These are phyloP conservation scores for Annulohypoxylon bovei DNA, from an alignment of 495 filamentous ascomycete genomes.

Conservation along the genomic window DNA sequence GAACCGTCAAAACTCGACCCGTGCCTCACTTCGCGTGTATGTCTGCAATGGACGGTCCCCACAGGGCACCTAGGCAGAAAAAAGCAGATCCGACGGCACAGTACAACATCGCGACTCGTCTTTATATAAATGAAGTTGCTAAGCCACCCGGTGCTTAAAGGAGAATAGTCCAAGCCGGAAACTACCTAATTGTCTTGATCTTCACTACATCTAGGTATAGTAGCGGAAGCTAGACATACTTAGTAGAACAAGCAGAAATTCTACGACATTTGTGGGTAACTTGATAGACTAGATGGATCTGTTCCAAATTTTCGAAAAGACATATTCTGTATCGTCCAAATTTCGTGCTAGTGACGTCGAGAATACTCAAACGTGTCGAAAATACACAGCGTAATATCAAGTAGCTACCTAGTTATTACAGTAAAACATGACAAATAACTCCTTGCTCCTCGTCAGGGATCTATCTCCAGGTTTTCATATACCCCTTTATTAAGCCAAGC, in stretches of 20 bases:
- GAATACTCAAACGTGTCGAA: not conserved
- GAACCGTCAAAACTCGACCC: not conserved
- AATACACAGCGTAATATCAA: not conserved
- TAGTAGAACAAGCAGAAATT: not conserved
- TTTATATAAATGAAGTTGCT: conserved; percentile 19
- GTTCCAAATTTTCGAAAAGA: not conserved
- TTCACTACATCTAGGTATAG: not conserved
- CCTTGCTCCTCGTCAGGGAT: conserved; percentile 12
- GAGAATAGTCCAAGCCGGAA: not conserved
- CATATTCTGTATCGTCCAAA: not conserved
- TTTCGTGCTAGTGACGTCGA: not conserved
- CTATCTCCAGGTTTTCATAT: conserved; percentile 7
- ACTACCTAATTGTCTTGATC: conserved; percentile 2
- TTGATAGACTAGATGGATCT: no score
- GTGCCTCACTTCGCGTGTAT: not conserved
- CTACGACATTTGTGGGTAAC: not conserved
- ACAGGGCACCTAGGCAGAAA: not conserved
- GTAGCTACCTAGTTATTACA: conserved; percentile 5
- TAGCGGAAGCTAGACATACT: not conserved
- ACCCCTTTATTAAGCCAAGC: conserved; percentile 14
- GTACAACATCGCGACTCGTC: not conserved
- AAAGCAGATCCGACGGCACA: conserved; percentile 21
- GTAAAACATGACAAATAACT: conserved; percentile 19
- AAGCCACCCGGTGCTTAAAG: conserved; percentile 16
- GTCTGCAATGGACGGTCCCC: conserved; percentile 3